phyloP scores from a whole-genome alignment of 106 monocot species.

The Narthecium ossifragum region DNA sequence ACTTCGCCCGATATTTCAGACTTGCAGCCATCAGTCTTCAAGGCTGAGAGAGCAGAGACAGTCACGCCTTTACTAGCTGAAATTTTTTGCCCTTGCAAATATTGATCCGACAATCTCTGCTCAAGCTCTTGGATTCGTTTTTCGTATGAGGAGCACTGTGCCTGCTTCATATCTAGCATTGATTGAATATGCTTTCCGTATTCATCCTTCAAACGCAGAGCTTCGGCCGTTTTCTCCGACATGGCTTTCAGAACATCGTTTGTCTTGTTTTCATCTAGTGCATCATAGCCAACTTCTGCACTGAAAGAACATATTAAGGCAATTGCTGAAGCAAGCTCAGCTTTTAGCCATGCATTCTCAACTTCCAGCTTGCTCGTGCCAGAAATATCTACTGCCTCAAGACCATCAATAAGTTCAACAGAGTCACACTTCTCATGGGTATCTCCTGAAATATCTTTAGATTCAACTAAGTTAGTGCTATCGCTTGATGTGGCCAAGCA shows the following conservation, averaged over 20 bases:
- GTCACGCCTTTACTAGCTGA: conserved; percentile 26
- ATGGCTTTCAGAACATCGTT: conserved; percentile 38
- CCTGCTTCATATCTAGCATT: conserved; percentile 53
- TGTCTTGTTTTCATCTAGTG: conserved; percentile 40
- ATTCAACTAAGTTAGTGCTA: conserved; percentile 28
- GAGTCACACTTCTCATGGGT: conserved; percentile 30
- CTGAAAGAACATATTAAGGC: conserved; percentile 62
- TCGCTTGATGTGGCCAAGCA: conserved; percentile 15
- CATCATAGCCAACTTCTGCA: conserved; percentile 60
- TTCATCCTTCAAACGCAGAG: conserved; percentile 72
- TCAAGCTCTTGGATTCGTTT: conserved; percentile 92
- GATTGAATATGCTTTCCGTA: conserved; percentile 72
- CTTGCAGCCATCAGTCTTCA: conserved; percentile 38
- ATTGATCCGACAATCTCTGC: conserved; percentile 61
- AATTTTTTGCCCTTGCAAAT: conserved; percentile 45
- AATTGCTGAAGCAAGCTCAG: conserved; percentile 87
- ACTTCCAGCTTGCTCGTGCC: conserved; percentile 97
- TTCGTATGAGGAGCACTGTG: conserved; percentile 62
- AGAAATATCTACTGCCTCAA: conserved; percentile 51
- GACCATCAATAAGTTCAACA: conserved; percentile 34
- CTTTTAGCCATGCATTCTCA: conserved; percentile 88
- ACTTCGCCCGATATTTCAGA: conserved; percentile 41
- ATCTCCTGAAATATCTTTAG: conserved; percentile 32
- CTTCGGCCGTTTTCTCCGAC: conserved; percentile 77
- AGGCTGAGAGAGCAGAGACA: conserved; percentile 23